A percentile compares a stretch with the other conserved stretches of the same genome.
These are phyloP conservation scores for Trichoderma koningiopsis DNA, from an alignment of 2,329 filamentous ascomycete genomes.

Conservation along the genomic window DNA sequence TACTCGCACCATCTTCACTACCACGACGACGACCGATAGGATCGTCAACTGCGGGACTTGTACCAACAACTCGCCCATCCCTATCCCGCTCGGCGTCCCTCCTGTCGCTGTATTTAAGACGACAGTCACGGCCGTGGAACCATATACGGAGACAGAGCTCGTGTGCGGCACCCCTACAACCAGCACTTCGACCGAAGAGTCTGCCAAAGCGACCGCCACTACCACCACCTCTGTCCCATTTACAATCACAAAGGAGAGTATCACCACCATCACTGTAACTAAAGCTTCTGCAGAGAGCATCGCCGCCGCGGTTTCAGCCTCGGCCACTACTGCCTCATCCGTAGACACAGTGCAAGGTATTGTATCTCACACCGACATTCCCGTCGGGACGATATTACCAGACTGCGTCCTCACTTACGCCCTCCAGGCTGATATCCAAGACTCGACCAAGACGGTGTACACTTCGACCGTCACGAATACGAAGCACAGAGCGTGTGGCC, in stretches of 20 bases:
- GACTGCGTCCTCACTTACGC: not conserved
- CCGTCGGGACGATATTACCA: not conserved
- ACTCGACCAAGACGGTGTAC: not conserved
- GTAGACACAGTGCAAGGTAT: not conserved
- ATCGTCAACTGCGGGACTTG: conserved; percentile 35
- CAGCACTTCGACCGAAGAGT: not conserved
- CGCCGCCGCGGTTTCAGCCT: not conserved
- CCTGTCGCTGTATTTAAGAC: conserved; percentile 32
- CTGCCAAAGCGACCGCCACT: not conserved
- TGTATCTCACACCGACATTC: not conserved
- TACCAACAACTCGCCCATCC: conserved; percentile 16
- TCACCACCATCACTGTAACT: not conserved
- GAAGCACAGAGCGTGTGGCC: not conserved
- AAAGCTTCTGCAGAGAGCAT: not conserved
- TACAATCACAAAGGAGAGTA: not conserved
- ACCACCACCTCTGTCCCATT: not conserved
- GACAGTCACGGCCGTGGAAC: conserved; percentile 29
- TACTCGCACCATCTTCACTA: conserved; percentile 33
- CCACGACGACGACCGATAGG: conserved; percentile 31
- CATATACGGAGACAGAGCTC: conserved; percentile 26
- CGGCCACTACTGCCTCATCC: not conserved
- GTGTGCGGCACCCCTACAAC: conserved; percentile 24
- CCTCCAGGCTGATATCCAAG: not conserved
- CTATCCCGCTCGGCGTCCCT: conserved; percentile 26
- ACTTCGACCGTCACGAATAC: conserved; percentile 1